Evolutionary conservation across 441 rosid species (phyloP).

Genomic region (Omphalea diandra): DNA sequence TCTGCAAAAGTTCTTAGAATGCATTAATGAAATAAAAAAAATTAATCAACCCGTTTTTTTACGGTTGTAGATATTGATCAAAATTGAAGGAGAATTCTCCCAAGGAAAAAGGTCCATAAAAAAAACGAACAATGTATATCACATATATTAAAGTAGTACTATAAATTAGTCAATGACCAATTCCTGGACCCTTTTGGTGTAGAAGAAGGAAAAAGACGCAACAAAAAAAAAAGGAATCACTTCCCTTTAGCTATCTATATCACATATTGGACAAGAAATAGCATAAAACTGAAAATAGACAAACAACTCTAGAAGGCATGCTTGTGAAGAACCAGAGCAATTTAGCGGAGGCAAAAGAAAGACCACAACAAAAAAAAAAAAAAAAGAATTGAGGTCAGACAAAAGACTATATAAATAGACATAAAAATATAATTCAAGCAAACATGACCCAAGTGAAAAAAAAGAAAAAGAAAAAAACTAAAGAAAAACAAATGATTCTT

Average conservation of each 20-base stretch:
- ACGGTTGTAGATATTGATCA: too few species aligned
- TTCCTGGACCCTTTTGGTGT: constrained; percentile 10
- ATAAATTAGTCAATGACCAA: constrained; percentile 17
- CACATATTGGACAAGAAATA: not conserved
- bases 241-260: constrained; percentile 5
- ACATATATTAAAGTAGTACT: too few species aligned
- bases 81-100: not conserved
- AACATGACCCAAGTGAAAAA: not conserved
- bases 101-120: not conserved
- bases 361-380: constrained; percentile 9
- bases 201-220: constrained; percentile 30
- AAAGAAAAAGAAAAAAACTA: constrained; percentile 18
- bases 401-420: constrained; percentile 11
- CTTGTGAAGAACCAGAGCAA: constrained; percentile 15
- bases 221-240: constrained; percentile 29
- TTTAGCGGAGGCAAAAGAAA: constrained; percentile 23
- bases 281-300: constrained; percentile 26
- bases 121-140: not conserved
- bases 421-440: constrained; percentile 2
- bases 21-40: too few species aligned
- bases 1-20: constrained; percentile 31
- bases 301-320: constrained; percentile 26
- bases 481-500: not conserved
- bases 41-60: too few species aligned
- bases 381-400: too few species aligned